These are phyloP conservation scores for Taphrina deformans DNA, from an alignment of 1,139 yeast species.

Conservation along the genomic window DNA sequence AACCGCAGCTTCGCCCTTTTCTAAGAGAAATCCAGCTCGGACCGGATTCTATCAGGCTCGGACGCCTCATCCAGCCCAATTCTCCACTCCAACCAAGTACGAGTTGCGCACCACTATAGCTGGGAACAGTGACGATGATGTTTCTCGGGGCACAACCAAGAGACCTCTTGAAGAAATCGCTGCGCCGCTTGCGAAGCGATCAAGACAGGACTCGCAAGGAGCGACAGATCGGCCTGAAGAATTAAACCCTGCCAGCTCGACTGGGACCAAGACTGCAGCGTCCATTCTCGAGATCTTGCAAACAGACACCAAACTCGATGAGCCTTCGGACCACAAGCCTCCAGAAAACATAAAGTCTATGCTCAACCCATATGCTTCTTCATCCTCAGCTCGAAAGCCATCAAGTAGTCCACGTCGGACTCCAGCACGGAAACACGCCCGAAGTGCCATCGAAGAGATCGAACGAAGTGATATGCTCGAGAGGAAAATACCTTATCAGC, in stretches of 20 bases:
- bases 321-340: not conserved
- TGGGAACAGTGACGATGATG: not conserved
- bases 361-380: conserved; percentile 28
- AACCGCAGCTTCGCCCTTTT: conserved; percentile 18
- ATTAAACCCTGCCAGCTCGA: not conserved
- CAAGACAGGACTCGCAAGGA: not conserved
- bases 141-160: conserved; percentile 1
- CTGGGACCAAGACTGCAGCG: conserved; percentile 28
- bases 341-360: conserved; percentile 8
- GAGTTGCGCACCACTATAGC: conserved; percentile 1
- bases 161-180: conserved; percentile 25
- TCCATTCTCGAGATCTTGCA: conserved; percentile 26
- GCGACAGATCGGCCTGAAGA: not conserved
- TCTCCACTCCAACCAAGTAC: conserved; percentile 4
- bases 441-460: conserved; percentile 20
- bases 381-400: conserved; percentile 10
- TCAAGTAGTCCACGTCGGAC: not conserved
- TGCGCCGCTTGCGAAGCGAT: conserved; percentile 28
- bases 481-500: conserved; percentile 9
- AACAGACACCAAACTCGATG: not conserved
- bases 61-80: not conserved
- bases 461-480: conserved; percentile 12
- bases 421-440: not conserved
- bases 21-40: conserved; percentile 13
- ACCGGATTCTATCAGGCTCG: conserved; percentile 6